Conservation (phyloP, 495 filamentous ascomycete species). For the Evansstolkia leycettana region DNA sequence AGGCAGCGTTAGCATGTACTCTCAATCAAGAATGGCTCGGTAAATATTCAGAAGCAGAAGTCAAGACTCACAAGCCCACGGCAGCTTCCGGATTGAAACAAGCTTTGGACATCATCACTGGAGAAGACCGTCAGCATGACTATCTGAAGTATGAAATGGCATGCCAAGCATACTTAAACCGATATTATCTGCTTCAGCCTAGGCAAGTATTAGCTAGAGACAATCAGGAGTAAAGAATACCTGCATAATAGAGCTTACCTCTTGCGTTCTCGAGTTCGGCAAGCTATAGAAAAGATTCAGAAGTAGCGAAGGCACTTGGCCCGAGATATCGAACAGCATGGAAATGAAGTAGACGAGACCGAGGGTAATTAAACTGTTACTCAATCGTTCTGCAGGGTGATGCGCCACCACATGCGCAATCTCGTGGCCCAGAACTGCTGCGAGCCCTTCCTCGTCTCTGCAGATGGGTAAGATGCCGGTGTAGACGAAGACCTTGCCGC, state of each 20-base stretch:
- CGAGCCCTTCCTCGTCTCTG: slow-evolving; percentile 59
- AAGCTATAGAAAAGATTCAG: slow-evolving; percentile 52
- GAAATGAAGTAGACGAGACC: slow-evolving; percentile 39
- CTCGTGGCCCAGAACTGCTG: slow-evolving; percentile 81
- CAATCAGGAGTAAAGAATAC: not conserved
- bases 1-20: slow-evolving; percentile 1
- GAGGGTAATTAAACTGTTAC: slow-evolving; percentile 42
- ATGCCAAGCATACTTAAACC: slow-evolving; percentile 47
- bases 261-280: slow-evolving; percentile 61
- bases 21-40: no score
- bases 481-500: slow-evolving; percentile 88
- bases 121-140: slow-evolving; percentile 4
- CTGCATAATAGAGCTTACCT: slow-evolving; percentile 21
- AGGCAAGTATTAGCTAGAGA: not conserved
- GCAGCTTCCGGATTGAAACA: slow-evolving; percentile 69
- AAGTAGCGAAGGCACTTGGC: slow-evolving; percentile 22
- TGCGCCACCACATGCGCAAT: slow-evolving; percentile 86
- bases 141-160: slow-evolving; percentile 31
- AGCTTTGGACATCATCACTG: slow-evolving; percentile 50
- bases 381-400: slow-evolving; percentile 68
- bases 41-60: no score
- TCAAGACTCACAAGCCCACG: slow-evolving; percentile 42
- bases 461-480: slow-evolving; percentile 70
- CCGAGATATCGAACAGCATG: slow-evolving; percentile 39
- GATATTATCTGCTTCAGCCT: slow-evolving; percentile 74